phyloP scores from a whole-genome alignment of 257 asterid species.

The Oldenlandia corymbosa region DNA sequence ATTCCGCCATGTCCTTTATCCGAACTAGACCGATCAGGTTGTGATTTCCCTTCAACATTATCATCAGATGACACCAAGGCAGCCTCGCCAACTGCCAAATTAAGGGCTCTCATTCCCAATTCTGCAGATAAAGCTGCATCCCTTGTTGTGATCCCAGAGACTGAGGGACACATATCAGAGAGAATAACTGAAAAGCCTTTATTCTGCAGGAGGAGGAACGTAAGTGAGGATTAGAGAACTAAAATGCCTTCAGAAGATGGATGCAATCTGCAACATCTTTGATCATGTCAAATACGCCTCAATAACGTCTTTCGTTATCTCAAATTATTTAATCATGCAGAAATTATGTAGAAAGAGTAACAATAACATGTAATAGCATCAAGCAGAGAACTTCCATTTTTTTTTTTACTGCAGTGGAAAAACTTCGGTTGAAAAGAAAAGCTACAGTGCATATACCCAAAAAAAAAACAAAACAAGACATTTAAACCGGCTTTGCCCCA shows the following conservation, averaged over 20 bases:
- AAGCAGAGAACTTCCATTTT: not conserved
- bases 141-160: constrained; percentile 74
- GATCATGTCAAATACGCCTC: not conserved
- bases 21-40: constrained; percentile 15
- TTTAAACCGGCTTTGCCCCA: not conserved
- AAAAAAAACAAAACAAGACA: too few species aligned
- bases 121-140: constrained; percentile 81
- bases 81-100: constrained; percentile 62
- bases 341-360: not conserved
- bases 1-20: constrained; percentile 27
- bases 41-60: constrained; percentile 15
- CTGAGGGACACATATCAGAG: constrained; percentile 88
- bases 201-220: constrained; percentile 40
- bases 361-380: too few species aligned
- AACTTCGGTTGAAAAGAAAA: constrained; percentile 8
- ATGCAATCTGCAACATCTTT: not conserved
- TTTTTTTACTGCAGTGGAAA: too few species aligned
- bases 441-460: not conserved
- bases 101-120: constrained; percentile 72
- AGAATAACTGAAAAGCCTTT: constrained; percentile 74
- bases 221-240: not conserved
- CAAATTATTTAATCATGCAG: not conserved
- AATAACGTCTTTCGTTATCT: not conserved
- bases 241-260: not conserved
- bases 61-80: constrained; percentile 21